phyloP scores from a whole-genome alignment of 805 yeast genomes.

The Pichia exigua region DNA sequence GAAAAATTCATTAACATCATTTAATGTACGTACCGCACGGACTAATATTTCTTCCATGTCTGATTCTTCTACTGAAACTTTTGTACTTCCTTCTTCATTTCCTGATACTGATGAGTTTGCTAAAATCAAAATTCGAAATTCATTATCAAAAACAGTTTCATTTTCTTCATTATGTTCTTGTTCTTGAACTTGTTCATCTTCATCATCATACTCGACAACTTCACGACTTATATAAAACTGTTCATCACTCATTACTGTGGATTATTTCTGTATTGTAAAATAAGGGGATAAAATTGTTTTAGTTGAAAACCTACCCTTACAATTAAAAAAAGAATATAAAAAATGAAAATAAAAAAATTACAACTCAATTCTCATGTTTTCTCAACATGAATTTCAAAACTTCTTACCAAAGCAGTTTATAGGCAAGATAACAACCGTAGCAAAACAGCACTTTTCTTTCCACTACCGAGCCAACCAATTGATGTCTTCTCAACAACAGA shows the following conservation, averaged over 20 bases:
- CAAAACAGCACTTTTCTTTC: too few relatives aligned
- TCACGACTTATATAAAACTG: slow-evolving; percentile 12
- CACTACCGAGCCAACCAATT: not conserved
- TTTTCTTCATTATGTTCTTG: not conserved
- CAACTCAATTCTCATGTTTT: not conserved
- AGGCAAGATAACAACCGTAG: too few relatives aligned
- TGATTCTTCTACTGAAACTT: slow-evolving; percentile 23
- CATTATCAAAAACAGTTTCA: slow-evolving; percentile 8
- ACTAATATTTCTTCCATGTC: slow-evolving; percentile 41
- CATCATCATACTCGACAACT: slow-evolving; percentile 2
- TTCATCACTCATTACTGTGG: slow-evolving; percentile 12
- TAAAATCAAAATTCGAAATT: slow-evolving; percentile 12
- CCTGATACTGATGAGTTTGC: slow-evolving; percentile 1
- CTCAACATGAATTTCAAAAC: not conserved
- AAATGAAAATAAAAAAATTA: too few relatives aligned
- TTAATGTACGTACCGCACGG: slow-evolving; percentile 31
- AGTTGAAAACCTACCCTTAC: not conserved
- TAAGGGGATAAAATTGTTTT: not conserved
- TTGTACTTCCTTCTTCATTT: slow-evolving; percentile 16
- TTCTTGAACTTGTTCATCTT: not conserved
- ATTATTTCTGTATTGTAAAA: not conserved
- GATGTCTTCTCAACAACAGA: not conserved
- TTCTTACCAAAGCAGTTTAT: too few relatives aligned
- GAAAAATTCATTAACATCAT: slow-evolving; percentile 43
- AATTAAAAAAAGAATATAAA: too few relatives aligned